Evolutionary conservation across 192 early-diverging fungal genomes (phyloP).

Genomic region (Umbelopsis ramanniana): DNA sequence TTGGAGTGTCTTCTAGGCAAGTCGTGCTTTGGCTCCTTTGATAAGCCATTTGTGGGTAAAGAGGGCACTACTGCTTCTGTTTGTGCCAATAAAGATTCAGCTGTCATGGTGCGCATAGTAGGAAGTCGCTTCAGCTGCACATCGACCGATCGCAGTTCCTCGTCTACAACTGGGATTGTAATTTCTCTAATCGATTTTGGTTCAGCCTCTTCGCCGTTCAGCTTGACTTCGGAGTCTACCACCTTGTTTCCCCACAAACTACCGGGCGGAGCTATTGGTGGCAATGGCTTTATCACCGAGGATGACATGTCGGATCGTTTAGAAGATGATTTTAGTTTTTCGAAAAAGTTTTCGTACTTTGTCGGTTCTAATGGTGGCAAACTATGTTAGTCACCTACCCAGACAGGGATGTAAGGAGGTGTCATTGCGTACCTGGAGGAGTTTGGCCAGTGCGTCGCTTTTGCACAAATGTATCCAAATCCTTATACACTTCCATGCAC

Average conservation of each 20-base stretch:
- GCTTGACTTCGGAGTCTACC: not conserved
- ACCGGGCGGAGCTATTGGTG: slow-evolving; percentile 13
- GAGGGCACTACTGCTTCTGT: not conserved
- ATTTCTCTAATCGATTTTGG: slow-evolving; percentile 18
- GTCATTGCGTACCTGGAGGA: slow-evolving; percentile 38
- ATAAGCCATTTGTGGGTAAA: not conserved
- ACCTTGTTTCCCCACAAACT: slow-evolving; percentile 3
- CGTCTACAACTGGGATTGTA: slow-evolving; percentile 29
- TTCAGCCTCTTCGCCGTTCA: not conserved
- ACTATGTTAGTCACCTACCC: not conserved
- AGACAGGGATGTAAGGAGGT: not conserved
- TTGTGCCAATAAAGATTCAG: not conserved
- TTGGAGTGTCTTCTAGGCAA: not conserved
- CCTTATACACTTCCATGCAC: slow-evolving; percentile 63
- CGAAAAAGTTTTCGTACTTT: slow-evolving; percentile 10
- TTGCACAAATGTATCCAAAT: slow-evolving; percentile 67
- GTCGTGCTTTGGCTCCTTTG: not conserved
- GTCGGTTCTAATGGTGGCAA: not conserved
- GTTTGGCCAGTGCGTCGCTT: slow-evolving; percentile 64
- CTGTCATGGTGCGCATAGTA: not conserved
- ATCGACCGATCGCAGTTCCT: slow-evolving; percentile 29
- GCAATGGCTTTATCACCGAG: not conserved
- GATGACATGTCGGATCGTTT: slow-evolving; percentile 2
- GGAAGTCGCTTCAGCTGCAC: slow-evolving; percentile 24
- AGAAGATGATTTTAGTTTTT: not conserved